Conservation (phyloP, 441 rosid genomes). For the Eutrema salsugineum region DNA sequence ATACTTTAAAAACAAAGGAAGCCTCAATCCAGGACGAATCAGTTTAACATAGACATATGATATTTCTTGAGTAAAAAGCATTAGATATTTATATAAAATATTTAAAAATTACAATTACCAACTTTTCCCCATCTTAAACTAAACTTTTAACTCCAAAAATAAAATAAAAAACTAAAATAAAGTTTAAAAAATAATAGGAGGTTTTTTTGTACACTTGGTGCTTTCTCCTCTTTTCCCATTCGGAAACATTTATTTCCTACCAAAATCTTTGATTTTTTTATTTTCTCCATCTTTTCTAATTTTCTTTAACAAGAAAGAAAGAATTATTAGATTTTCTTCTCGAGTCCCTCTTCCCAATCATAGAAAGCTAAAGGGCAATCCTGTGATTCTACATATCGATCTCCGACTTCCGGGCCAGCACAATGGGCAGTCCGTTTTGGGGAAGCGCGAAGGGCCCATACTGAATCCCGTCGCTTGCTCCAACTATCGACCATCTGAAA, state of each 20-base stretch:
- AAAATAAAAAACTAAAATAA: background rate
- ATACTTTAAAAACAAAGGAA: background rate
- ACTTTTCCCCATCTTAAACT: background rate
- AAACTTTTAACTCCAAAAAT: background rate
- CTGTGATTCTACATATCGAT: background rate
- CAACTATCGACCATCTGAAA: conserved; percentile 71
- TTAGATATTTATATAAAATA: background rate
- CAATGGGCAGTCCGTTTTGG: conserved; percentile 86
- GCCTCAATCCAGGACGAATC: background rate
- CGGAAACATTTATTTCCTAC: background rate
- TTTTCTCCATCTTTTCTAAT: background rate
- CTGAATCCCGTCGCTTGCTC: conserved; percentile 71
- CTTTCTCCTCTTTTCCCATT: conserved; percentile 16
- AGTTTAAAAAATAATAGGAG: background rate
- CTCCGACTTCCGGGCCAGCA: conserved; percentile 44
- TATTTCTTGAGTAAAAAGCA: background rate
- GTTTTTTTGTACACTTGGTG: conserved; percentile 18
- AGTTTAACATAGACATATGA: background rate
- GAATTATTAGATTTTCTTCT: background rate
- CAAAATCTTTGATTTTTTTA: background rate
- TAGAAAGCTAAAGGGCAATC: background rate
- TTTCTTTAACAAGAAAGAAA: background rate
- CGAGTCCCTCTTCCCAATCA: background rate
- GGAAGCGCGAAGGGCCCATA: conserved; percentile 99
- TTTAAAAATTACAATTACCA: background rate